phyloP scores from a whole-genome alignment of 352 stramenopile species.

The Nothophytophthora sp. region DNA sequence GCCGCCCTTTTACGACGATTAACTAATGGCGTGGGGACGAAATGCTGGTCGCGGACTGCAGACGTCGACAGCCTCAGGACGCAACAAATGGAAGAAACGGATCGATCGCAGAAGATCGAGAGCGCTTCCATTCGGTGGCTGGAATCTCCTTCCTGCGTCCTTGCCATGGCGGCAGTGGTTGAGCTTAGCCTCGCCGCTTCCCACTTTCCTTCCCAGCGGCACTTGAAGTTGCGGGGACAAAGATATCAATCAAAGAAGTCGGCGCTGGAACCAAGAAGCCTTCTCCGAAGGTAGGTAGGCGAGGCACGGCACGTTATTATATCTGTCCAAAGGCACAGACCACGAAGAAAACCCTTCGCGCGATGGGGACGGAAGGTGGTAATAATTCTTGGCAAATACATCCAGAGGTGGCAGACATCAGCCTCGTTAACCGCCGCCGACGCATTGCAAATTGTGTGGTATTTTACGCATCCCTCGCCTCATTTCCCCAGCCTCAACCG shows the following conservation, averaged over 20 bases:
- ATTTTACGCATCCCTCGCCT: too few species aligned
- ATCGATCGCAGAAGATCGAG: neutral
- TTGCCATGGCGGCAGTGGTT: too few species aligned
- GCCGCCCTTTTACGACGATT: neutral
- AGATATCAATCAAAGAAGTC: neutral
- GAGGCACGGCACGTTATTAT: neutral
- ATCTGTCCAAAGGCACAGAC: neutral
- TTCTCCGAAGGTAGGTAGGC: neutral
- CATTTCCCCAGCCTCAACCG: too few species aligned
- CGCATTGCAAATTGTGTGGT: too few species aligned
- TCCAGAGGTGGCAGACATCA: too few species aligned
- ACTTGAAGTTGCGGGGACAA: constrained; percentile 18
- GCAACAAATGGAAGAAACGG: neutral
- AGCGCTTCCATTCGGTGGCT: too few species aligned
- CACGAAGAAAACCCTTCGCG: neutral
- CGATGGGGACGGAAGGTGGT: neutral
- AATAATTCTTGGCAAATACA: too few species aligned
- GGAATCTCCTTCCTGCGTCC: too few species aligned
- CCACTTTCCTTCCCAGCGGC: too few species aligned
- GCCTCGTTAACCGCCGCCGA: too few species aligned
- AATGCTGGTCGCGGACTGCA: neutral
- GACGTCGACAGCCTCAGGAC: neutral
- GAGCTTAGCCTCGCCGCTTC: too few species aligned
- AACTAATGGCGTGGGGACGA: neutral
- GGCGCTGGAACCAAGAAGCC: neutral